Evolutionary conservation across 1,284 basidiomycete species (phyloP), one percentile per base, ranked within the genome.

Genomic region (Trichosporon inkin): DNA sequence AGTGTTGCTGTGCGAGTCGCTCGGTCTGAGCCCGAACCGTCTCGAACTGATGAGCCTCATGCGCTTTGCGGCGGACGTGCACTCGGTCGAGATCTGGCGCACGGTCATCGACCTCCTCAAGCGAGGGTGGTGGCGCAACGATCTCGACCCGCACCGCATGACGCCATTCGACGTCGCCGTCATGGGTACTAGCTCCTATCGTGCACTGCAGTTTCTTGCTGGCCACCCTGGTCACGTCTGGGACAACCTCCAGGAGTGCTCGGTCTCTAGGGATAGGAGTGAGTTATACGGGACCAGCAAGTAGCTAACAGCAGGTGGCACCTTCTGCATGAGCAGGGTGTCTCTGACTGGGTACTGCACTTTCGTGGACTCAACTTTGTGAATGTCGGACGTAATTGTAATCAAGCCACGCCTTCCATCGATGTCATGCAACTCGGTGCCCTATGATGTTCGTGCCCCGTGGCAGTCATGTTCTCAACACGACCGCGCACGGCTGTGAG

Each of bases 251-350:
- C 24, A 49, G 6, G 44, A 49, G 44, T 49, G n/a, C 44, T 32
- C 44, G 1, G 44, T 49, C 6, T 49, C 44, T 6, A 28, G 44
- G n/a, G 44, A 49, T 32, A 49, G 28, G 24, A n/a, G 44, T 49
- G 28, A 17, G 44, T 22, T 49, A 6, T 7, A 14, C 11, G 36
- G n/a, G n/a, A n/a, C n/a, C n/a, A n/a, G n/a, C n/a, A n/a, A n/a
- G n/a, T n/a, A 28, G 44, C 22, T 49, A 17, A 49, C 44, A 32
- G 8, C 22, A 49, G 44, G 44, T n/a, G 44, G 44, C 44, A 49
- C n/a, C 16, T 49, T 49, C 13, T 49, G 44, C 44, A 32, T 49
- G 44, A 49, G 44, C 44, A 28, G 44, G 22, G 44, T 32, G 16
- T 49, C 22, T 16, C 24, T 49, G 14, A 7, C 44, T 1, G 44